A percentile compares a stretch with the other conserved stretches of the same genome.
Conservation (phyloP, 2,329 filamentous ascomycete genomes). For the Aspergillus ochraceoroseus region DNA sequence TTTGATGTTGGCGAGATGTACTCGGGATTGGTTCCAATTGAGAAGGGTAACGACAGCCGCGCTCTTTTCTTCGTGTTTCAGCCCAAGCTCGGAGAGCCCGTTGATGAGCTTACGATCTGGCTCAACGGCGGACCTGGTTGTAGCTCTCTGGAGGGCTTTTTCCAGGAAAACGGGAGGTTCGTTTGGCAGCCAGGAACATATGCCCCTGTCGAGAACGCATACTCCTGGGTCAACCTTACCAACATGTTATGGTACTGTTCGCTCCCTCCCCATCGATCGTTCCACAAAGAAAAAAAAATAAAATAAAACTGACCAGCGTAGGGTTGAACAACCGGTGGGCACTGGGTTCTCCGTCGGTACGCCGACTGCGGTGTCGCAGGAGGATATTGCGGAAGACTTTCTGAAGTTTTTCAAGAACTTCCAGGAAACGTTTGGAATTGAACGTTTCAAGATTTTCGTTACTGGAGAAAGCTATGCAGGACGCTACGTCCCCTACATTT, state of each 20-base stretch:
- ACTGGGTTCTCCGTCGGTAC: slow-evolving; percentile 66
- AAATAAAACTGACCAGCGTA: slow-evolving; percentile 12
- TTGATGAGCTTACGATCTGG: slow-evolving; percentile 43
- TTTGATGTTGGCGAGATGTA: slow-evolving; percentile 60
- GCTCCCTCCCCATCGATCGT: too few relatives aligned
- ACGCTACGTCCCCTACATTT: slow-evolving; percentile 67
- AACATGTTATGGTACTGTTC: slow-evolving; percentile 73
- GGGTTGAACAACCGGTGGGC: slow-evolving; percentile 44
- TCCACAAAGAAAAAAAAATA: too few relatives aligned
- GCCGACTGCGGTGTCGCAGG: slow-evolving; percentile 60
- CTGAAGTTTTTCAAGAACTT: slow-evolving; percentile 77
- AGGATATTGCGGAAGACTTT: slow-evolving; percentile 66
- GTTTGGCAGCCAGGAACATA: slow-evolving; percentile 66
- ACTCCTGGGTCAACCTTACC: slow-evolving; percentile 69
- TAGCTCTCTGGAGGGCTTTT: slow-evolving; percentile 60
- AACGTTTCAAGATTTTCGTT: slow-evolving; percentile 67
- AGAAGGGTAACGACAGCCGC: slow-evolving; percentile 43
- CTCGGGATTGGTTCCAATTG: slow-evolving; percentile 52
- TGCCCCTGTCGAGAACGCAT: slow-evolving; percentile 60
- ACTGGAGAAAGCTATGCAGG: slow-evolving; percentile 70
- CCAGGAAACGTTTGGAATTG: slow-evolving; percentile 62
- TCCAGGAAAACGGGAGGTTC: slow-evolving; percentile 75
- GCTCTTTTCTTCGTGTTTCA: slow-evolving; percentile 50
- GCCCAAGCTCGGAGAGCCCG: slow-evolving; percentile 42
- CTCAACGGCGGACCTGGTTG: slow-evolving; percentile 54